Evolutionary conservation across 2,329 filamentous ascomycete species (phyloP), one percentile per base, ranked within the genome.

Genomic region (Curvularia spicifera): DNA sequence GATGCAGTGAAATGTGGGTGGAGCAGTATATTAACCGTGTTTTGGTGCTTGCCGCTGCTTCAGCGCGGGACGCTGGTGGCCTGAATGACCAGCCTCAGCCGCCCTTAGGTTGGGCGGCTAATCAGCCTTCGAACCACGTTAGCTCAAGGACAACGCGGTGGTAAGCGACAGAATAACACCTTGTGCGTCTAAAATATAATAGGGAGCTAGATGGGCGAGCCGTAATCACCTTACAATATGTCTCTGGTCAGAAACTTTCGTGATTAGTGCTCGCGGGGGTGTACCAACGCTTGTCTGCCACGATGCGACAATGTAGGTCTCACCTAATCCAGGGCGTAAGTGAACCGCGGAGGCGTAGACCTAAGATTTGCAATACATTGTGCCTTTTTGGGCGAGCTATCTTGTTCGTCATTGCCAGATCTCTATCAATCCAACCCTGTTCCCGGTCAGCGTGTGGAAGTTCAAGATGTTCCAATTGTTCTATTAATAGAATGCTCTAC

Each of bases 61-160:
- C 24, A 45, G 44, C 37, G 51, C 44, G 51, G 51, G 29, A 39
- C 37, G 35, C 44, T 49, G 55, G 55, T 48, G 28, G 55, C 55
- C 51, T 57, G 45, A 53, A 53, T 43, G 35, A 49, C 31, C 44
- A 37, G 50, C 50, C n/a, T 18, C 39, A 47, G 37, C 44, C 37
- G 29, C 22, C 35, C 22, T 54, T 28, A 49, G 29, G 13, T 22
- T n/a, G 18, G 28, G 44, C 51, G 35, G 55, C 50, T 26, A 48
- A 44, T 44, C 18, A 28, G 20, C 26, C 24, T 33, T 35, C n/a
- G 18, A 28, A 13, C 12, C 49, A 44, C 40, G 24, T 12, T 26
- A 13, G 10, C 15, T 42, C 15, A 20, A 18, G 35, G 6, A 20
- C 33, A 4, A 43, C 20, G 20, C 2, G 29, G 35, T 40, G 46